Evolutionary conservation across 768 basidiomycete genomes (phyloP).

Genomic region (Scleroderma citrinum): DNA sequence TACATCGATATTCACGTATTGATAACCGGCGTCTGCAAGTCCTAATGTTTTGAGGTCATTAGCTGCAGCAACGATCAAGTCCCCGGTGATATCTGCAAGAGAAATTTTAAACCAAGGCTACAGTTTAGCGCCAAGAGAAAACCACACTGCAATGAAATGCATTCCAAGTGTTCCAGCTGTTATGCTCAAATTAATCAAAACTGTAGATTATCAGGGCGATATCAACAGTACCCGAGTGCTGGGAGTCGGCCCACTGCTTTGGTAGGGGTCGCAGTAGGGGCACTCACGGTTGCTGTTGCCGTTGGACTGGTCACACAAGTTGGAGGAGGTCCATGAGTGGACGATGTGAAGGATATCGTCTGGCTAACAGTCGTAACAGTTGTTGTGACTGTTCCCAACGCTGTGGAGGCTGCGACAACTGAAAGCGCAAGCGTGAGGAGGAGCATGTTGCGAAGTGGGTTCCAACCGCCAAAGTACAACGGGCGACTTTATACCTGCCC

Average conservation of each 20-base stretch:
- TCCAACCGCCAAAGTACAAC: too few species aligned
- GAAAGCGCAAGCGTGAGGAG: not conserved
- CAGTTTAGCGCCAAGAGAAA: not conserved
- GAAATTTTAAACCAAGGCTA: not conserved
- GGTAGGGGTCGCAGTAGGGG: constrained; percentile 38
- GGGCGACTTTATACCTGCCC: too few species aligned
- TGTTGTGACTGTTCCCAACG: not conserved
- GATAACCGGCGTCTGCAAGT: constrained; percentile 42
- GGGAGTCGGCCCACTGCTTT: constrained; percentile 38
- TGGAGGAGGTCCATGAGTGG: not conserved
- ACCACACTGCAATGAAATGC: constrained; percentile 38
- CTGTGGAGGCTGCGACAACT: not conserved
- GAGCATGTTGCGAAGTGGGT: not conserved
- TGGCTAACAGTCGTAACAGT: not conserved
- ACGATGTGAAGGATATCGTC: not conserved
- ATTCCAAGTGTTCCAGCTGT: constrained; percentile 52
- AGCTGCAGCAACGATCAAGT: constrained; percentile 41
- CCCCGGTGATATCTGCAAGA: constrained; percentile 37
- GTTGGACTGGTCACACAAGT: constrained; percentile 10
- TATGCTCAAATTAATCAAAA: constrained; percentile 1
- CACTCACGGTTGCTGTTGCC: constrained; percentile 23
- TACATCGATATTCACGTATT: constrained; percentile 50
- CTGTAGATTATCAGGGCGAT: not conserved
- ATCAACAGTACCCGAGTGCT: constrained; percentile 37
- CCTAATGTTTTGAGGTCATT: constrained; percentile 42